Base-by-base conservation (phyloP, 805 yeast genomes). In the Candida methanosorbosa region DNA sequence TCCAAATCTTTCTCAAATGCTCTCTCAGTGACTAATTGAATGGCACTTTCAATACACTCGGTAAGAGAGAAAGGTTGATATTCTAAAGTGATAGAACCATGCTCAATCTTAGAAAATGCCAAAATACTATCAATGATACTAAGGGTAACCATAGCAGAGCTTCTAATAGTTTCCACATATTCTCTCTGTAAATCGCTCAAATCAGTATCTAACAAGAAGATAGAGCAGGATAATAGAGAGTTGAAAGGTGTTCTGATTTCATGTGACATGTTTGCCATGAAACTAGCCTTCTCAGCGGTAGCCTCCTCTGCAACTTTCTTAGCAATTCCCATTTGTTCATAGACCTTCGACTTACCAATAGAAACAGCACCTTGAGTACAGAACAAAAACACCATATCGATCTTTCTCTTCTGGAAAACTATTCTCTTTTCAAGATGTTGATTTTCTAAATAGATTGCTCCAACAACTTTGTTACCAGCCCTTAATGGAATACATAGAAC, bases 171-270 rank as follows among this genome's bases (percentile, higher is more conserved):
- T 39, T 69, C 73, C 8, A 70, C 77, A 40, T 71, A 71, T 38
- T 68, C 72, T 17, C 61, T 48, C 41, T 71, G 78, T 7, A 66
- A 51, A 23, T 52, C 56, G 12, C 51, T 59, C 38, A 71, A 50
- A 4, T 57, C 59, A 0, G 78, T 71, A 38, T 70, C 75, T 34
- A 71, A 50, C 36, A 72, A 54, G 40, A 71, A 65, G 3, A 70
- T 63, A 3, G 71, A 61, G 47, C 72, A 68, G 14, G 72, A 66
- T 37, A 69, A 53, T 22, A 68, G 55, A 2, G 72, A 68, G 44
- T 72, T 72, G 51, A 71, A 71, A 1, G 78, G 78, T 2, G 78
- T 71, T 33, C 78, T 53, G 32, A 71, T 70, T 42, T 71, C 78
- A 43, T 71, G 78, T 2, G 76, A 70, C 78, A 71, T 71, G 40